Base-by-base conservation (phyloP, 1,284 basidiomycete species). In the Ustilago tritici region DNA sequence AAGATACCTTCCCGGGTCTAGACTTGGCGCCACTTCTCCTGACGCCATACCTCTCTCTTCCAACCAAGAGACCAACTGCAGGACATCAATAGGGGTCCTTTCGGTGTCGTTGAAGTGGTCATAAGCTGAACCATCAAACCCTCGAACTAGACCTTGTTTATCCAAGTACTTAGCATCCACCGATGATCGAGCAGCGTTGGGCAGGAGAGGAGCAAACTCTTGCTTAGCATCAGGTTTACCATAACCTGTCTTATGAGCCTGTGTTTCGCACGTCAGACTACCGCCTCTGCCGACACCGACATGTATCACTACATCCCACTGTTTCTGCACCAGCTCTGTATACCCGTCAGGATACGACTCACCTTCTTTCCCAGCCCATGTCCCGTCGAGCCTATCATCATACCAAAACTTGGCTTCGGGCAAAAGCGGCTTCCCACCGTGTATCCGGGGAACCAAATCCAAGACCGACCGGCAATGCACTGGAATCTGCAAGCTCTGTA, bases 401-500 rank as follows among this genome's bases (percentile, higher is more conserved):
- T 63, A 10, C 78, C 78, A 80, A 34, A 74, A 68, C 34, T 53
- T 38, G 3, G 63, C 71, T 1, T n/a, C 19, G 1, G 65, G 53
- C 0, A 47, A 62, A 2, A 9, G 5, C 0, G 70, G 56, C 0
- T 23, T 7, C 0, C 11, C 8, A 0, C 72, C 71, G 28, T 80
- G 76, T 3, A 80, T 56, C 0, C 76, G 61, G 0, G 78, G 69
- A 0, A 72, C 65, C 12, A 73, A 31, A 34, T 80, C 78, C 34
- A 80, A 53, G 15, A 78, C 60, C 1, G 65, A 63, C 4, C 60
- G 62, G 32, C 75, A 80, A 31, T 74, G 70, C 0, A 80, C 78
- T 1, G 78, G 70, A 1, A 80, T 17, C 28, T 80, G 72, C 1
- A 80, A 8, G 32, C 60, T 65, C n/a, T 80, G 76, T n/a, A 80